Evolutionary conservation across 2,329 filamentous ascomycete species (phyloP).

Genomic region (Alternaria sp.): DNA sequence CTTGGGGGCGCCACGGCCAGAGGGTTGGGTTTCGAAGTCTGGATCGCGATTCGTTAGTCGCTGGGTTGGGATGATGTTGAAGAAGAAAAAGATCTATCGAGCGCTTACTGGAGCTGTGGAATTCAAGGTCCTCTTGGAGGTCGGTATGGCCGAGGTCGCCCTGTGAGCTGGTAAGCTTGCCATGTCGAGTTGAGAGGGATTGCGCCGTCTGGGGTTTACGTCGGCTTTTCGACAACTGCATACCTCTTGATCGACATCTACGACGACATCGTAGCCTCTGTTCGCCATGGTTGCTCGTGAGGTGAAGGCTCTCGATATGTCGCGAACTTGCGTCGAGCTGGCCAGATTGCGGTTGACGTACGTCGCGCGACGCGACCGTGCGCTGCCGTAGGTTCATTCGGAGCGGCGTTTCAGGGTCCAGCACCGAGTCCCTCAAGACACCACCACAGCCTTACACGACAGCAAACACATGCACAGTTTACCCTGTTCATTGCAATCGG

Average conservation of each 20-base stretch:
- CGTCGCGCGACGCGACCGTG: constrained; percentile 34
- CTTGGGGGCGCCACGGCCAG: constrained; percentile 57
- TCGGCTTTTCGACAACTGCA: constrained; percentile 16
- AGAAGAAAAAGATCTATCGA: not conserved
- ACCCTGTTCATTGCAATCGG: not conserved
- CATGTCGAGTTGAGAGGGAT: not conserved
- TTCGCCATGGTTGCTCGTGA: constrained; percentile 68
- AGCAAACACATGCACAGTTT: not conserved
- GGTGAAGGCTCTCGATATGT: constrained; percentile 13
- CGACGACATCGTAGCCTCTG: constrained; percentile 95
- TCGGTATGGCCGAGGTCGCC: constrained; percentile 98
- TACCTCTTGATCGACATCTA: constrained; percentile 97
- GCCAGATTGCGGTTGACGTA: constrained; percentile 48
- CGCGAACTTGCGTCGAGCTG: constrained; percentile 37
- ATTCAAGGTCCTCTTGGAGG: constrained; percentile 98
- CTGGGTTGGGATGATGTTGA: not conserved
- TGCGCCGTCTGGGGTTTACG: not conserved
- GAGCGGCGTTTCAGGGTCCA: constrained; percentile 28
- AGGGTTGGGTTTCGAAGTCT: constrained; percentile 73
- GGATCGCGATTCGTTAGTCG: constrained; percentile 1
- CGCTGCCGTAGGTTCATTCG: constrained; percentile 24
- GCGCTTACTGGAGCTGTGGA: constrained; percentile 81
- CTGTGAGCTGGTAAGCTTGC: constrained; percentile 58
- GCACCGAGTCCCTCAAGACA: not conserved
- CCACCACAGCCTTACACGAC: not conserved